Evolutionary conservation across 345 rosid species (phyloP).

Genomic region (Salix caprea): DNA sequence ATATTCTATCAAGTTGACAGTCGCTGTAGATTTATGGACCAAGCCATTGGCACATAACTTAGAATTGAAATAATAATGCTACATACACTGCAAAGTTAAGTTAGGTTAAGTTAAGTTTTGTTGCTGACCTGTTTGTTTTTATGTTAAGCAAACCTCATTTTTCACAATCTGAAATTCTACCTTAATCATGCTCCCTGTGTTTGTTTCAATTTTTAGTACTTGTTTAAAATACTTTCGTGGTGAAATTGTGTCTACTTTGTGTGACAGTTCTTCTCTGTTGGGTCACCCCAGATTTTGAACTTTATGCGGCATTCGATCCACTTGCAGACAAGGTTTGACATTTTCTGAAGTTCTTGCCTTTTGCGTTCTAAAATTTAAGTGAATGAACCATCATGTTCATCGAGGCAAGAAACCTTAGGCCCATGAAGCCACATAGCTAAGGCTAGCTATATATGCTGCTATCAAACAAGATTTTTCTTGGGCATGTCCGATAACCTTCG

Average conservation of each 20-base stretch:
- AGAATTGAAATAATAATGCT: background rate
- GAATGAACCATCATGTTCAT: background rate
- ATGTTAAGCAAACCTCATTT: background rate
- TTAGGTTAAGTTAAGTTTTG: background rate
- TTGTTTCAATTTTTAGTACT: background rate
- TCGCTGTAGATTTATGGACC: background rate
- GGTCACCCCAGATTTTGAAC: slow-evolving; percentile 95
- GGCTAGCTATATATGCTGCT: background rate
- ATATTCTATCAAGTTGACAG: background rate
- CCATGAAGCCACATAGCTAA: background rate
- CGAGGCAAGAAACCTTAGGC: background rate
- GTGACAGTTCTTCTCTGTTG: slow-evolving; percentile 88
- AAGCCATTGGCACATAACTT: background rate
- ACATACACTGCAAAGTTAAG: background rate
- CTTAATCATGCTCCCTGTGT: background rate
- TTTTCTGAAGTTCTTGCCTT: background rate
- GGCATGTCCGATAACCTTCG: background rate
- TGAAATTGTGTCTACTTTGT: slow-evolving; percentile 5
- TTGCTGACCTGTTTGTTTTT: background rate
- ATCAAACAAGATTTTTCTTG: background rate
- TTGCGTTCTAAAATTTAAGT: background rate
- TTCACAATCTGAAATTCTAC: background rate
- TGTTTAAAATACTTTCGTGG: background rate
- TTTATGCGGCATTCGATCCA: slow-evolving; percentile 97
- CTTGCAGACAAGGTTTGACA: slow-evolving; percentile 84